phyloP scores from a whole-genome alignment of 352 stramenopile genomes.

The Pilasporangium apinafurcum region DNA sequence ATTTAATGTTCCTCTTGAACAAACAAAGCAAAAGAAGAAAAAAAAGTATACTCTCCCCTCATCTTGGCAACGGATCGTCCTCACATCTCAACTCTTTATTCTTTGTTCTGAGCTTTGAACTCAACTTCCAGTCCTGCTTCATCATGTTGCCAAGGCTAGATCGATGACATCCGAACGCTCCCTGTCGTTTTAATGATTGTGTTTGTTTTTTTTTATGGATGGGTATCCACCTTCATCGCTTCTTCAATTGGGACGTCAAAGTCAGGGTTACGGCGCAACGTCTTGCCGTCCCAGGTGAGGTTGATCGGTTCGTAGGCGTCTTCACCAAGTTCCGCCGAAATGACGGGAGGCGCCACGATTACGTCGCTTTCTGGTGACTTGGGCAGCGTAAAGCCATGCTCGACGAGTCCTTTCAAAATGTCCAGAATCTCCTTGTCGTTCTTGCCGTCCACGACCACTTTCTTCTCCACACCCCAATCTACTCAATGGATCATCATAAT shows the following conservation, averaged over 20 bases:
- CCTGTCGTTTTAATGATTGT: conserved; percentile 2
- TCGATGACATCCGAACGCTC: background rate
- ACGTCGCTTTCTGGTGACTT: conserved; percentile 86
- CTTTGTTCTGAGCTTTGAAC: too few species aligned
- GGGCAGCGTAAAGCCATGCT: conserved; percentile 60
- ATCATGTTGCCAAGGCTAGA: too few species aligned
- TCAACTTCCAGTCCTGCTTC: too few species aligned
- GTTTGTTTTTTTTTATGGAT: background rate
- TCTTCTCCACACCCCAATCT: conserved; percentile 83
- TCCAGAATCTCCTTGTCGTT: conserved; percentile 75
- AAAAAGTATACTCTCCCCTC: too few species aligned
- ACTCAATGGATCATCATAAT: too few species aligned
- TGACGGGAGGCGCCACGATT: conserved; percentile 61
- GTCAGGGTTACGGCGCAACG: conserved; percentile 71
- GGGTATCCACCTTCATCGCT: conserved; percentile 45
- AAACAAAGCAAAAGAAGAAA: too few species aligned
- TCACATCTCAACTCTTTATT: too few species aligned
- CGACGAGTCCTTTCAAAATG: conserved; percentile 70
- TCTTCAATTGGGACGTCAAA: conserved; percentile 77
- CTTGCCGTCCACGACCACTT: conserved; percentile 81
- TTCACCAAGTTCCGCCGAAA: conserved; percentile 62
- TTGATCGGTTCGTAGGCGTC: conserved; percentile 77
- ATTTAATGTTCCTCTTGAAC: too few species aligned
- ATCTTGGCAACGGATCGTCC: too few species aligned
- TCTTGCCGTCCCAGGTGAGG: conserved; percentile 80